These are phyloP conservation scores for Carex scoparia DNA, from an alignment of 176 grass and related monocot species.

Conservation along the genomic window DNA sequence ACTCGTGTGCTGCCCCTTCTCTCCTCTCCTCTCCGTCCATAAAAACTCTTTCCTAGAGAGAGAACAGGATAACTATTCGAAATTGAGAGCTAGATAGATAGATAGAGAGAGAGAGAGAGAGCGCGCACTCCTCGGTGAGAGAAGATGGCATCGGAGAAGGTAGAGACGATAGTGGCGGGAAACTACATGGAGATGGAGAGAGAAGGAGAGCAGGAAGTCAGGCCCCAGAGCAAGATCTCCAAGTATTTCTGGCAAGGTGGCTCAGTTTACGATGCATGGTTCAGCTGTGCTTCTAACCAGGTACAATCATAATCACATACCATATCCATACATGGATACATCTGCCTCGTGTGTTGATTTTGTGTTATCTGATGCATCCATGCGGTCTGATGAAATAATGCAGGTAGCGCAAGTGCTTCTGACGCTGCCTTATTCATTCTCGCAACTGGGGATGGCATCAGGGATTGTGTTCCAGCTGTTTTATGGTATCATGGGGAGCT, in stretches of 20 bases:
- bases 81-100: not conserved
- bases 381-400: not conserved
- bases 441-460: conserved; percentile 83
- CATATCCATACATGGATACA: not conserved
- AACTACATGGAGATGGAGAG: conserved; percentile 95
- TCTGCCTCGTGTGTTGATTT: not conserved
- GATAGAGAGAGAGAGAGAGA: not conserved
- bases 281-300: conserved; percentile 97
- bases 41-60: conserved; percentile 11
- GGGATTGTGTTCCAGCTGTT: conserved; percentile 70
- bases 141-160: conserved; percentile 85
- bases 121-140: not conserved
- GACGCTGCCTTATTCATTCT: conserved; percentile 97
- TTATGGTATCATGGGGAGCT: conserved; percentile 90
- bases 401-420: conserved; percentile 97
- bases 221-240: conserved; percentile 22
- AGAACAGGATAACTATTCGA: not conserved
- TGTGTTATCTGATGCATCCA: not conserved
- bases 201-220: conserved; percentile 17
- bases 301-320: conserved; percentile 7
- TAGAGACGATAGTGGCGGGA: conserved; percentile 90
- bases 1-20: conserved; percentile 60
- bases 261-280: conserved; percentile 90
- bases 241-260: conserved; percentile 86
- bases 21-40: conserved; percentile 30